Base-by-base conservation (phyloP, 805 yeast genomes). In the Candida argentea region DNA sequence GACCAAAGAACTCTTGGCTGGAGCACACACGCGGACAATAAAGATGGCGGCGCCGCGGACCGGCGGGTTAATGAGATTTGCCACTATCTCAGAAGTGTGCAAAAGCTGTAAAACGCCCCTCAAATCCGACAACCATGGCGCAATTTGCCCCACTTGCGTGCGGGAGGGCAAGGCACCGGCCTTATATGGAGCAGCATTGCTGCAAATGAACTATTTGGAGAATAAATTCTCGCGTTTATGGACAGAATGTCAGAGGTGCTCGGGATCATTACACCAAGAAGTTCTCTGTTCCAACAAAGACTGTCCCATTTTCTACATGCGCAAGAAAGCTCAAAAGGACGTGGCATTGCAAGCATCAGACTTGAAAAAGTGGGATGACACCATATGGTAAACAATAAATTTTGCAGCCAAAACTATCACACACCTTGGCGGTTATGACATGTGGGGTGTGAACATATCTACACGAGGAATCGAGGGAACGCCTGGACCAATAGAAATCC, bases 211-310 rank as follows among this genome's bases (percentile, higher is more conserved):
- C 48, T 75, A 73, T 24, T 56, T 89, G 34, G 95, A 91, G 48
- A 70, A 73, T 34, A 77, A 79, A 41, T 91, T 85, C 44, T 76
- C 94, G 3, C 65, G 93, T 38, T 58, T 91, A 37, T 91, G 99
- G 99, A 89, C 97, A 0, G 94, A 91, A 49, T 93, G 99, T 51
- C 99, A 91, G 57, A 64, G 96, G 34, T 91, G 98, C 53, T 96
- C 93, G 43, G 97, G 97, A 0, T 82, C 91, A 15, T 59, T 93
- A 30, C 96, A 91, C 44, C 95, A 86, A 54, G 97, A 91, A 42
- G 97, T 91, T 3, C 61, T 89, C 14, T 91, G 99, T 52, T 77
- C 95, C 0, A 85, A 89, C 40, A 86, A 87, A 40, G 97, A 91
- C 53, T 91, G 99, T 58, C 95, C 96, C 2, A 91, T 91, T 20